These are phyloP conservation scores for Haematococcus sp. DNA, from an alignment of 139 green algal genomes.

Conservation along the genomic window DNA sequence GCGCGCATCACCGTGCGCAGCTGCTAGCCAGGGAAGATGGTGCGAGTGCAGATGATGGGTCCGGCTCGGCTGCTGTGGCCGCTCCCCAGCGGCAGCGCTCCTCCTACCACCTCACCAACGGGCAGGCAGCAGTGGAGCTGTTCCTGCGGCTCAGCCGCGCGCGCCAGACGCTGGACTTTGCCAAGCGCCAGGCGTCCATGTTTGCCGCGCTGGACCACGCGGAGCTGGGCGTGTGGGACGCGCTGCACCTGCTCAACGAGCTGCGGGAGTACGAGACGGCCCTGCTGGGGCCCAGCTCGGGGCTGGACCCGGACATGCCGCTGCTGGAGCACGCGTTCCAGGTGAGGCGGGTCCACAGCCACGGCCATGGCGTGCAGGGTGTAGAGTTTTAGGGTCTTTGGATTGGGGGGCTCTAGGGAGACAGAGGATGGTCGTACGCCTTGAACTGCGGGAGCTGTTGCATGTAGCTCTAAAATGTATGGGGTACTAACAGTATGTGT, in stretches of 20 bases:
- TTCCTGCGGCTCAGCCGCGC: conserved; percentile 81
- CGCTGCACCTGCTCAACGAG: conserved; percentile 61
- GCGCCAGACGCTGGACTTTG: conserved; percentile 85
- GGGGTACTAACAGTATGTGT: too few relatives aligned
- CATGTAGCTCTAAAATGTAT: too few relatives aligned
- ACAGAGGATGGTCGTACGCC: too few relatives aligned
- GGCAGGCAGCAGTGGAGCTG: conserved; percentile 68
- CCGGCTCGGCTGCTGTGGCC: background rate
- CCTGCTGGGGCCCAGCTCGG: conserved; percentile 33
- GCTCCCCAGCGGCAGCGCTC: conserved; percentile 15
- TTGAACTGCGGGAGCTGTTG: too few relatives aligned
- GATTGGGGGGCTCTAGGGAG: too few relatives aligned
- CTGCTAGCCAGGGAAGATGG: too few relatives aligned
- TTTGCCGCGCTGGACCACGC: conserved; percentile 55
- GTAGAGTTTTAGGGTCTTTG: too few relatives aligned
- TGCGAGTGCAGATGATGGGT: too few relatives aligned
- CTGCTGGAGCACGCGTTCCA: conserved; percentile 77
- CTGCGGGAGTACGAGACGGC: conserved; percentile 75
- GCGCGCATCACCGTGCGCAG: too few relatives aligned
- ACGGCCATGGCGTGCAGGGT: too few relatives aligned
- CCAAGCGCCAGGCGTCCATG: conserved; percentile 57
- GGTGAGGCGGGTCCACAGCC: conserved; percentile 19
- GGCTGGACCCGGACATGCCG: conserved; percentile 57
- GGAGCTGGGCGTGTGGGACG: conserved; percentile 73
- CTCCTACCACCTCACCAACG: conserved; percentile 47